phyloP scores from a whole-genome alignment of 495 filamentous ascomycete species.

The Thozetella sp. region DNA sequence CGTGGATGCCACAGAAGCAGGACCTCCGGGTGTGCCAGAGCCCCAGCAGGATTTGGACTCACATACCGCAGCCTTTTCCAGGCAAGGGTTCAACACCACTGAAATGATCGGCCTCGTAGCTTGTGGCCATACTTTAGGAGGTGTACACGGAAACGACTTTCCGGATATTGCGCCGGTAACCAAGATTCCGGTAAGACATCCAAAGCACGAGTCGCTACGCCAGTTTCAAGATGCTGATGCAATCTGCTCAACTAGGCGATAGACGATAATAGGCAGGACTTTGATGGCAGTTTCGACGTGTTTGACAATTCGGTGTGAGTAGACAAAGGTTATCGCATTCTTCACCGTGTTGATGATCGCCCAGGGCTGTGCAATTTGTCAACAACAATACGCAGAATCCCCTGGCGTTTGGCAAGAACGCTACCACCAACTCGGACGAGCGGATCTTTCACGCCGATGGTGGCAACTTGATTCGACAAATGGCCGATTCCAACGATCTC shows the following conservation, averaged over 20 bases:
- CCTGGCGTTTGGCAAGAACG: slow-evolving; percentile 25
- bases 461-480: slow-evolving; percentile 31
- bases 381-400: slow-evolving; percentile 25
- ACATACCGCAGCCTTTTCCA: slow-evolving; percentile 15
- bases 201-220: neutral
- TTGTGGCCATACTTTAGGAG: slow-evolving; percentile 25
- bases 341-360: neutral
- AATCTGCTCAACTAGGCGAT: neutral
- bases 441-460: slow-evolving; percentile 37
- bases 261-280: neutral
- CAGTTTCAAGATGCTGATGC: neutral
- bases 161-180: slow-evolving; percentile 19
- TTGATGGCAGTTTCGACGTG: neutral
- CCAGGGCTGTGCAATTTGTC: slow-evolving; percentile 10
- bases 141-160: slow-evolving; percentile 22
- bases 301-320: slow-evolving; percentile 1
- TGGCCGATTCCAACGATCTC: slow-evolving; percentile 20
- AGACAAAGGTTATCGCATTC: neutral
- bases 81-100: slow-evolving; percentile 18
- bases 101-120: slow-evolving; percentile 40
- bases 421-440: slow-evolving; percentile 35
- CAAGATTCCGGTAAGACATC: neutral
- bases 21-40: slow-evolving; percentile 39
- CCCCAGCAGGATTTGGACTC: slow-evolving; percentile 18
- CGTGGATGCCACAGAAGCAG: slow-evolving; percentile 41